Base-by-base conservation (phyloP, 2,329 filamentous ascomycete genomes). In the Arthrobotrys entomopaga region DNA sequence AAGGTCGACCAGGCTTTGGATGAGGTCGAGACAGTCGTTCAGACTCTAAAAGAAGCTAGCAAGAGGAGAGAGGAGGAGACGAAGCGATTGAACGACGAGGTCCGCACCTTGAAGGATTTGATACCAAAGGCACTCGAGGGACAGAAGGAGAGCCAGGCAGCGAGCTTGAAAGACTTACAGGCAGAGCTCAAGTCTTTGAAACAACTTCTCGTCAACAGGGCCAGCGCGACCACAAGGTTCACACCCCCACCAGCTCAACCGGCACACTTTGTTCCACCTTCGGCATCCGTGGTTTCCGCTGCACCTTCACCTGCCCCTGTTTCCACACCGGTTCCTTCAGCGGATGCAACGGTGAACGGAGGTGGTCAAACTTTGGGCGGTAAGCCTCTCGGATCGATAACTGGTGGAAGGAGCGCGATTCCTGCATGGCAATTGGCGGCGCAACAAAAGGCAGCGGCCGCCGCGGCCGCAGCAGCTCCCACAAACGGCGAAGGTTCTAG, bases 121-220 rank as follows among this genome's bases (percentile, higher is more conserved):
- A 92, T 99, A 64, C 95, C 96, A 6, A 92, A 91, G 81, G 93
- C 93, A 1, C 87, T 99, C 79, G 89, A 95, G 76, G 90, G 90
- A 61, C 92, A 97, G 80, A 94, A 94, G 82, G 91, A 94, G 75
- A 86, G 88, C 63, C 92, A 91, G 24, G 93, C 98, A 80, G 87
- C 85, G 77, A 87, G 93, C 56, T 84, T 99, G 70, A 90, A 89
- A 81, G 95, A 98, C 79, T 87, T 99, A 77, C 91, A 91, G 77
- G 87, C 86, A 5, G 95, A 99, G 82, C 85, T 99, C 79, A 92
- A 91, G 84, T 97, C 93, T 81, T 84, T 99, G 79, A 98, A 97
- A 86, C 91, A 91, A 1, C 85, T 99, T 61, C 88, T 99, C 58
- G 85, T 85, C 38, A 90, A 89, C 81, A 83, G 88, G 49, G 84